phyloP scores from a whole-genome alignment of 805 yeast genomes.

The Dipodascus albidus region DNA sequence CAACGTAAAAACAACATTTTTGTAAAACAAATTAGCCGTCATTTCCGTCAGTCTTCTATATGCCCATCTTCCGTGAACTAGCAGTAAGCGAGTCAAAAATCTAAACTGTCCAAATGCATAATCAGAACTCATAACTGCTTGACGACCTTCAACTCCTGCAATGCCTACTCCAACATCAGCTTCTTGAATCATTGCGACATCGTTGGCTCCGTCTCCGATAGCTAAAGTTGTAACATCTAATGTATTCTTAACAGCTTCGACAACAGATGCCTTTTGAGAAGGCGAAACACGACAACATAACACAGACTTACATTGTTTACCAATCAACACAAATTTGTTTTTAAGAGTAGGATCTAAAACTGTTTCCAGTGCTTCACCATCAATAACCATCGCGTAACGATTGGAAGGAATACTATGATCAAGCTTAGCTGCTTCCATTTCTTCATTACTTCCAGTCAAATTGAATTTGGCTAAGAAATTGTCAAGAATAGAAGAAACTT shows the following conservation, averaged over 20 bases:
- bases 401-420: conserved; percentile 58
- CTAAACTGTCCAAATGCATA: conserved; percentile 76
- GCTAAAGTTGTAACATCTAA: conserved; percentile 70
- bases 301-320: conserved; percentile 70
- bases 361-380: conserved; percentile 54
- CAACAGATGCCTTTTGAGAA: conserved; percentile 71
- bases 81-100: conserved; percentile 48
- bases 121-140: conserved; percentile 80
- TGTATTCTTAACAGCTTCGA: conserved; percentile 50
- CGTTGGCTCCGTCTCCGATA: conserved; percentile 81
- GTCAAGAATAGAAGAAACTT: conserved; percentile 21
- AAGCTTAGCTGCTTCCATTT: conserved; percentile 38
- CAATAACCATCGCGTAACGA: conserved; percentile 53
- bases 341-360: conserved; percentile 36
- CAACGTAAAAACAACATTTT: conserved; percentile 63
- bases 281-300: conserved; percentile 81
- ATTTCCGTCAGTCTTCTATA: conserved; percentile 65
- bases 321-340: conserved; percentile 52
- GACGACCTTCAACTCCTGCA: conserved; percentile 82
- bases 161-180: conserved; percentile 81
- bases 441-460: conserved; percentile 36
- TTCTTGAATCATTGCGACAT: conserved; percentile 81
- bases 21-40: conserved; percentile 74
- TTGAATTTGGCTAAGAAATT: conserved; percentile 37
- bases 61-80: conserved; percentile 79